Evolutionary conservation across 169 alveolate genomes (phyloP), one percentile per base, ranked within the genome.

Genomic region (Cryptosporidium xiaoi): DNA sequence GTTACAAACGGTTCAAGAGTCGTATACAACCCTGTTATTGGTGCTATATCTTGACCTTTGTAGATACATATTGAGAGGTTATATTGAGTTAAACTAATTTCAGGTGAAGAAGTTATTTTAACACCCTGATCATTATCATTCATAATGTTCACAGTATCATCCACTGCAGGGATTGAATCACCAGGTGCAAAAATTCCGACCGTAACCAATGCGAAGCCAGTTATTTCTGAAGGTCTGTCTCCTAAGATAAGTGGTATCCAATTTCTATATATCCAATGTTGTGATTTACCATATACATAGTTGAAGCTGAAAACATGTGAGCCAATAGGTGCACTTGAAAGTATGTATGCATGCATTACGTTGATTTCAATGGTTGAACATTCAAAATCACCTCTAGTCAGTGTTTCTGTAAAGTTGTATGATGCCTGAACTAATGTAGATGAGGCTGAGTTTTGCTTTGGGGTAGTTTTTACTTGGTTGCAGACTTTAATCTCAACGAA

Each of bases 121-220:
- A 64, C 58, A 29, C 69, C 87, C 64, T 77, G 87, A 8, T 77
- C 87, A 3, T 36, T 36, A 12, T 77, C 87, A 55, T 55, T 77
- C 2, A 51, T 56, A 34, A 90, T 46, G 13, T 90, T 92, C 8
- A 69, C 83, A 13, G 67, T 91, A 51, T 94, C 96, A 90, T 94
- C 94, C 33, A 93, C 90, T 24, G 92, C 92, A 18, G 96, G 96
- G 18, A 93, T 92, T 7, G 92, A 89, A 82, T 94, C 96, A 36
- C 96, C 96, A 1, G 96, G 96, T 0, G 95, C 96, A 66, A 90
- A 94, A 24, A 94, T 95, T 34, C 95, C 96, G 29, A 94, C 91
- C 6, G 96, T 93, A 46, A 91, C 77, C 53, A 94, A 82, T 58
- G 93, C 36, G 33, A 62, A 89, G 0, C 96, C 96, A 90, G 91